These are phyloP conservation scores for Fusarium albidum DNA, from an alignment of 2,329 filamentous ascomycete genomes.

Conservation along the genomic window DNA sequence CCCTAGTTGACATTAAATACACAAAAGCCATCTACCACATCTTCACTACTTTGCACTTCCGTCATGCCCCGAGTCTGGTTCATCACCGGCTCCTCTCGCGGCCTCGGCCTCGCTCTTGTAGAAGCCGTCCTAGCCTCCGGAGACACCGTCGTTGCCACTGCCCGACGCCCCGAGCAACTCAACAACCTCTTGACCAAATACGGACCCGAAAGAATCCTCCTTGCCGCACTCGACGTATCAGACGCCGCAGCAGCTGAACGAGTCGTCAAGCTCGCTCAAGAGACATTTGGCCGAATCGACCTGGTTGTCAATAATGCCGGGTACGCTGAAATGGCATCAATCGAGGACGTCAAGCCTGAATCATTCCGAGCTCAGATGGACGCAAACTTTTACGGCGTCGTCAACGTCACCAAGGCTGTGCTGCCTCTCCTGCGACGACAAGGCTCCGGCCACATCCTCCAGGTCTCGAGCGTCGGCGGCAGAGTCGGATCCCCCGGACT, in stretches of 20 bases:
- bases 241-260: slow-evolving; percentile 52
- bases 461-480: slow-evolving; percentile 51
- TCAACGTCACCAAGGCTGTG: slow-evolving; percentile 59
- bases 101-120: slow-evolving; percentile 54
- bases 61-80: slow-evolving; percentile 51
- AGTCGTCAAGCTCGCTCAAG: slow-evolving; percentile 43
- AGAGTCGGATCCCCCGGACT: slow-evolving; percentile 45
- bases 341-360: slow-evolving; percentile 59
- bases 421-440: slow-evolving; percentile 46
- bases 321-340: slow-evolving; percentile 60
- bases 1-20: no score
- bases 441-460: slow-evolving; percentile 46
- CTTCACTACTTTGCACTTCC: no score
- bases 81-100: slow-evolving; percentile 57
- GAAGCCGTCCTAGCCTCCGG: slow-evolving; percentile 48
- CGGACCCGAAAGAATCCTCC: slow-evolving; percentile 53
- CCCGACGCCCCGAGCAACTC: slow-evolving; percentile 48
- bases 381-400: slow-evolving; percentile 66
- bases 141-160: slow-evolving; percentile 55
- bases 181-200: slow-evolving; percentile 47
- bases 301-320: slow-evolving; percentile 70
- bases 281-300: slow-evolving; percentile 64
- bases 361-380: slow-evolving; percentile 63
- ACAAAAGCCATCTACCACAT: no score
- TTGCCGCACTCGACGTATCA: slow-evolving; percentile 60